Conservation (phyloP, 2,329 filamentous ascomycete genomes). For the Ceratocystis harringtonii region DNA sequence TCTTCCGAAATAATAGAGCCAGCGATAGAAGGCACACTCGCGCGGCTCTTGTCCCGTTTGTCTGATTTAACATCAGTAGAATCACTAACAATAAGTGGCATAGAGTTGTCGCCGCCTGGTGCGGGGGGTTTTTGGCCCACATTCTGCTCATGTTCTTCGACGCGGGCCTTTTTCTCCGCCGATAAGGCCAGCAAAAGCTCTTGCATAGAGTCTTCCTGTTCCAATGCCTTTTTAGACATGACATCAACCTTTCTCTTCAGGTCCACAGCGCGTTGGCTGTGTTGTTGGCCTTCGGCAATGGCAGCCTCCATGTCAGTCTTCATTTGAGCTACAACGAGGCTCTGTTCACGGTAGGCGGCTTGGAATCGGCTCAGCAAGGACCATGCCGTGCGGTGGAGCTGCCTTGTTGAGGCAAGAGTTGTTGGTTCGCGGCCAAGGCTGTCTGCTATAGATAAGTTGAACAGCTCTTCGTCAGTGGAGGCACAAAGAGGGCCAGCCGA, state of each 20-base stretch:
- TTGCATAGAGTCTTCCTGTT: slow-evolving; percentile 38
- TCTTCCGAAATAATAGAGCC: slow-evolving; percentile 37
- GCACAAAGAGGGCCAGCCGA: slow-evolving; percentile 1
- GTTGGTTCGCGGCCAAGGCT: slow-evolving; percentile 28
- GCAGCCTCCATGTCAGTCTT: slow-evolving; percentile 39
- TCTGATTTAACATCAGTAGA: neutral
- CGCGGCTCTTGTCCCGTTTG: slow-evolving; percentile 3
- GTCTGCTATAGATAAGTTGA: slow-evolving; percentile 39
- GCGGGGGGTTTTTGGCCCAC: neutral
- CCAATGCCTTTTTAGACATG: slow-evolving; percentile 38
- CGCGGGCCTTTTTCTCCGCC: slow-evolving; percentile 34
- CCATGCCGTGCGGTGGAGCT: slow-evolving; percentile 30
- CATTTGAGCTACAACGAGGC: slow-evolving; percentile 35
- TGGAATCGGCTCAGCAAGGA: slow-evolving; percentile 43
- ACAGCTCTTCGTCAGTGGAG: slow-evolving; percentile 36
- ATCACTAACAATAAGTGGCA: neutral
- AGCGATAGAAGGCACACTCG: slow-evolving; percentile 10
- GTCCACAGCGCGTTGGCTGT: slow-evolving; percentile 36
- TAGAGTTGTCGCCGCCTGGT: neutral
- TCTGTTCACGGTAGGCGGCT: slow-evolving; percentile 40
- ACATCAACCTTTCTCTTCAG: slow-evolving; percentile 46
- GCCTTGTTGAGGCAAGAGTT: slow-evolving; percentile 13
- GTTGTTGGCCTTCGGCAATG: slow-evolving; percentile 40
- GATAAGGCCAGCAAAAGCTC: slow-evolving; percentile 36
- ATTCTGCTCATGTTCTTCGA: slow-evolving; percentile 25